Conservation (phyloP, 352 stramenopile species). For the Hyaloperonospora arabidopsidis region DNA sequence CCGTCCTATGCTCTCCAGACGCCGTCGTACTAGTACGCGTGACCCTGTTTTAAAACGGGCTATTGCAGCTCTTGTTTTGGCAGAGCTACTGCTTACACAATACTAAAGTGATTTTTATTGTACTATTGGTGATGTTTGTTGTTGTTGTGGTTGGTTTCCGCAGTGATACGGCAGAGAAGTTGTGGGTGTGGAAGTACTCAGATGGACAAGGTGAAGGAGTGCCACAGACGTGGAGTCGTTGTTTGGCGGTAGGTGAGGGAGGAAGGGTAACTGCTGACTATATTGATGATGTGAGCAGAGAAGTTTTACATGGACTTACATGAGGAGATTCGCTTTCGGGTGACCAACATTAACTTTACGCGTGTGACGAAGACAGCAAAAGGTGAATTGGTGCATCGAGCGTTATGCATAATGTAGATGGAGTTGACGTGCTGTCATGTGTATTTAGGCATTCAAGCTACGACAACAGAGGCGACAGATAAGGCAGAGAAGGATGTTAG, state of each 20-base stretch:
- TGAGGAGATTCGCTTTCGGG: constrained; percentile 80
- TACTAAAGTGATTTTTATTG: no score
- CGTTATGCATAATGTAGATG: not conserved
- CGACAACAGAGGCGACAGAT: constrained; percentile 74
- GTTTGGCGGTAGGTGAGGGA: no score
- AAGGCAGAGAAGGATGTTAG: constrained; percentile 39
- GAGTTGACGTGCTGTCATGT: constrained; percentile 1
- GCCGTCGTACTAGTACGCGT: constrained; percentile 67
- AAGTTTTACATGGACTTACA: constrained; percentile 87
- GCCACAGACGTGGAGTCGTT: no score
- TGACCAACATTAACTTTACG: constrained; percentile 87
- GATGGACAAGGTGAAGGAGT: constrained; percentile 40
- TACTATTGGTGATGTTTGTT: not conserved
- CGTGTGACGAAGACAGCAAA: constrained; percentile 83
- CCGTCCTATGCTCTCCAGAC: constrained; percentile 83
- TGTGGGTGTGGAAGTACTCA: constrained; percentile 86
- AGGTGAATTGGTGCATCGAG: constrained; percentile 15
- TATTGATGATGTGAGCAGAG: constrained; percentile 13
- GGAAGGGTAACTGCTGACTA: not conserved
- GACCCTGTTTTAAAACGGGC: not conserved
- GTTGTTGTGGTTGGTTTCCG: not conserved
- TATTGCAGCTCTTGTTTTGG: not conserved
- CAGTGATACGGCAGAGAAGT: constrained; percentile 64
- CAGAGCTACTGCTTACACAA: no score
- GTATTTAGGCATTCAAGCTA: constrained; percentile 67